Evolutionary conservation across 2,329 filamentous ascomycete genomes (phyloP).

Genomic region (Fusarium sp.): DNA sequence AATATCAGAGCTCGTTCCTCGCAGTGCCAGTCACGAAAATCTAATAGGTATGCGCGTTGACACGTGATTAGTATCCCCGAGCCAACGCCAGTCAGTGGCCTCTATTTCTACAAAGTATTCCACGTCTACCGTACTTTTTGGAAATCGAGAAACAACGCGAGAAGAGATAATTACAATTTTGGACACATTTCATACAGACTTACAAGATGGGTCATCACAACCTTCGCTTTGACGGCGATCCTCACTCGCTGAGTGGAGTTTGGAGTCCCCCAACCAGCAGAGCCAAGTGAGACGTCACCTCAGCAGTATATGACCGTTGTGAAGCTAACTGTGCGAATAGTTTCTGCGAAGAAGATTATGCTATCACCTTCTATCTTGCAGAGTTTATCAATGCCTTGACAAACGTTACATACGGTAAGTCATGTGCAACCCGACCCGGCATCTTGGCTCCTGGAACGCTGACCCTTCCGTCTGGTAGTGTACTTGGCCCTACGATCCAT

Average conservation of each 20-base stretch:
- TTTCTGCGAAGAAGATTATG: constrained; percentile 62
- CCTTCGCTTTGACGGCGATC: constrained; percentile 52
- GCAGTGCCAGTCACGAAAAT: not conserved
- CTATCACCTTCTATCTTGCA: constrained; percentile 56
- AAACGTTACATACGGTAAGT: constrained; percentile 58
- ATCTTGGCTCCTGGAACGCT: constrained; percentile 3
- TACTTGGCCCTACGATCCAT: constrained; percentile 57
- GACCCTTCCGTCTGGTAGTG: constrained; percentile 47
- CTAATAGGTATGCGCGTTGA: not conserved
- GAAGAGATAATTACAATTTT: not conserved
- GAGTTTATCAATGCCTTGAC: constrained; percentile 60
- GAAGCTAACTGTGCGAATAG: constrained; percentile 42
- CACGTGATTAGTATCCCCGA: constrained; percentile 35
- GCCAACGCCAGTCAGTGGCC: constrained; percentile 18
- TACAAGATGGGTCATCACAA: constrained; percentile 51
- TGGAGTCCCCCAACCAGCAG: constrained; percentile 56
- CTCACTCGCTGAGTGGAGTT: constrained; percentile 49
- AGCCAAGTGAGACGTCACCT: constrained; percentile 51
- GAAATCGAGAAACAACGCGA: not conserved
- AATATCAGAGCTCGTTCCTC: not conserved
- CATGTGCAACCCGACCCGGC: constrained; percentile 13
- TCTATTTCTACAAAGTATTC: constrained; percentile 3
- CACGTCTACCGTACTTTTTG: not conserved
- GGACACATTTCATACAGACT: not conserved
- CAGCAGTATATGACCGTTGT: not conserved